Conservation (phyloP, 2,329 filamentous ascomycete species). For the Intubia oerlemansii region DNA sequence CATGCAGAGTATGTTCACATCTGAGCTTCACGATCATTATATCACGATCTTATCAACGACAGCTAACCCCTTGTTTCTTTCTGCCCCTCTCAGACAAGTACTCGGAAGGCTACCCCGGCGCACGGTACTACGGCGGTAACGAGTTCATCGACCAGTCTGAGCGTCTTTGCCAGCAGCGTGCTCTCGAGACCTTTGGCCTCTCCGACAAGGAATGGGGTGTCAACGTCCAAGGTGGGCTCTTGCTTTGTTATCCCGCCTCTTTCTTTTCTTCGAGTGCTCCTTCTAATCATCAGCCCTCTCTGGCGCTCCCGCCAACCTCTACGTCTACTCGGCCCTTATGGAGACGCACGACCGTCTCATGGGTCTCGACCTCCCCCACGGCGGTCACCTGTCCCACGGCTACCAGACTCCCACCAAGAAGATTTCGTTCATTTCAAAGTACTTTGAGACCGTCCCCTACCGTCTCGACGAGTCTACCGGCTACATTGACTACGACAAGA, state of each 20-base stretch:
- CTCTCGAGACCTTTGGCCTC: conserved; percentile 69
- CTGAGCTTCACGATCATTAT: no score
- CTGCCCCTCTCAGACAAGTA: no score
- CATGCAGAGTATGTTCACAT: conserved; percentile 59
- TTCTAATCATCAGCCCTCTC: conserved; percentile 73
- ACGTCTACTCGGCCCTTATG: conserved; percentile 89
- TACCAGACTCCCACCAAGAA: conserved; percentile 89
- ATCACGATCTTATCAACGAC: no score
- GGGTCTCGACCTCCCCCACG: conserved; percentile 90
- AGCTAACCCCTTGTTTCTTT: no score
- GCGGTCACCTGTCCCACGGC: conserved; percentile 86
- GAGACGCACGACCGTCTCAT: conserved; percentile 87
- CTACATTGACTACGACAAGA: conserved; percentile 81
- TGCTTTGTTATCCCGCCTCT: conserved; percentile 5
- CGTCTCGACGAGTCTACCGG: conserved; percentile 77
- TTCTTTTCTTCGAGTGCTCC: not conserved
- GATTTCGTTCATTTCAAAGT: conserved; percentile 97
- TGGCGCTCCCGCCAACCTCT: conserved; percentile 54
- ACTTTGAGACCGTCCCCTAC: conserved; percentile 97
- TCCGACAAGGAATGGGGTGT: conserved; percentile 83
- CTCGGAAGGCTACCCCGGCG: conserved; percentile 92
- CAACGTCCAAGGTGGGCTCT: conserved; percentile 51
- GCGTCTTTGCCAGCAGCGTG: conserved; percentile 72
- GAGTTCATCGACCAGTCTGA: conserved; percentile 89
- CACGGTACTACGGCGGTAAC: conserved; percentile 91